phyloP scores from a whole-genome alignment of 345 rosid genomes.

The Gossypium mustelinum region DNA sequence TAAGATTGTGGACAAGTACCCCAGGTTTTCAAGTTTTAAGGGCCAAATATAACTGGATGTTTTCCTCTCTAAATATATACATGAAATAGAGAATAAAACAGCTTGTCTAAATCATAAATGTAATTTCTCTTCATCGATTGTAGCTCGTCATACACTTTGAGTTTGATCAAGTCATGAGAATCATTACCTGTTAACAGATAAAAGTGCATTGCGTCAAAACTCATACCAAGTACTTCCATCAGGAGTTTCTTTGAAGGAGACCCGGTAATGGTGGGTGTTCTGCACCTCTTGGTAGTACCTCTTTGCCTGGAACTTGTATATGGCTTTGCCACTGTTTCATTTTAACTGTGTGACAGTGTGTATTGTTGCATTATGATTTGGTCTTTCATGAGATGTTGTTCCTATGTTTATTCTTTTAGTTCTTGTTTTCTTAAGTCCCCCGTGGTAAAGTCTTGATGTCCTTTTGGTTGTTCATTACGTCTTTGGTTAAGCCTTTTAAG shows the following conservation, averaged over 20 bases:
- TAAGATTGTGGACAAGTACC: neutral
- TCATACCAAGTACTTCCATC: neutral
- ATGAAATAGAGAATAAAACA: neutral
- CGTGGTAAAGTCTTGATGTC: neutral
- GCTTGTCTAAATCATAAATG: neutral
- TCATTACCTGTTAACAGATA: neutral
- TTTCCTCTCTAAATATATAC: neutral
- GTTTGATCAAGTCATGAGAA: neutral
- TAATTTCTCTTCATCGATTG: neutral
- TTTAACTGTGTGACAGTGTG: neutral
- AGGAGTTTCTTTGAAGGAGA: neutral
- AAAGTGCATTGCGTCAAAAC: neutral
- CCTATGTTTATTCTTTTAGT: neutral
- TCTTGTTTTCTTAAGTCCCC: neutral
- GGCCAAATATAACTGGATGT: neutral
- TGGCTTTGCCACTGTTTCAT: neutral
- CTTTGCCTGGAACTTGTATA: neutral
- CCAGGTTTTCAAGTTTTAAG: neutral
- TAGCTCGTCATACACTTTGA: neutral
- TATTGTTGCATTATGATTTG: neutral
- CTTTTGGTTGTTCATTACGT: neutral
- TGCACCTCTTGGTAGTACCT: neutral
- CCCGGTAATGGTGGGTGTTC: neutral
- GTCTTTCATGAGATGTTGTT: neutral
- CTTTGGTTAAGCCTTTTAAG: neutral